These are phyloP conservation scores for Termitomyces sp. DNA, from an alignment of 768 basidiomycete species.

Conservation along the genomic window DNA sequence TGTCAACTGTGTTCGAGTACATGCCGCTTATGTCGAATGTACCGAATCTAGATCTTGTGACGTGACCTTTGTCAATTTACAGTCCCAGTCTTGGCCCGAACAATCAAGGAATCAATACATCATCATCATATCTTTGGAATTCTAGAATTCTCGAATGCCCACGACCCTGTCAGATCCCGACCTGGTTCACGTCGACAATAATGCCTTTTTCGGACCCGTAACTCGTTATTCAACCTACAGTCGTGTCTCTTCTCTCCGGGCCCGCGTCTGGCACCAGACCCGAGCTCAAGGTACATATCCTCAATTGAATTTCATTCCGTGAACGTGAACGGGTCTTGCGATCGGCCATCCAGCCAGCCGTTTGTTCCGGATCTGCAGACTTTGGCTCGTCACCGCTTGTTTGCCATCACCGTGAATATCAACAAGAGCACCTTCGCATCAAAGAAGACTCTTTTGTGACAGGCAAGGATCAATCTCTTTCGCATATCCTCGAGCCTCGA, in stretches of 20 bases:
- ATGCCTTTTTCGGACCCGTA: constrained; percentile 8
- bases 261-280: background rate
- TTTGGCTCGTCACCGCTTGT: background rate
- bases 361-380: background rate
- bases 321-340: background rate
- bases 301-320: background rate
- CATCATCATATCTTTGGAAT: constrained; percentile 22
- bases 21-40: constrained; percentile 19
- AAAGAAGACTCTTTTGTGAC: background rate
- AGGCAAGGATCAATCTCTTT: constrained; percentile 3
- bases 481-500: background rate
- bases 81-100: constrained; percentile 21
- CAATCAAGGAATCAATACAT: constrained; percentile 27
- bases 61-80: constrained; percentile 28
- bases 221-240: background rate
- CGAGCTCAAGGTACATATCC: background rate
- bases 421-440: background rate
- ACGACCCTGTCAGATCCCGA: constrained; percentile 21
- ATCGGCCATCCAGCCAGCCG: background rate
- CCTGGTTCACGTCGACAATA: constrained; percentile 13
- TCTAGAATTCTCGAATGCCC: constrained; percentile 29
- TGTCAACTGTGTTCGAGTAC: constrained; percentile 9
- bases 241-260: background rate
- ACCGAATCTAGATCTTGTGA: constrained; percentile 32
- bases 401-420: background rate